Percentiles rank a stretch among this genome's conserved stretches.
Evolutionary conservation across 164 flowering plant species (phyloP).

Genomic region (Piper longum): DNA sequence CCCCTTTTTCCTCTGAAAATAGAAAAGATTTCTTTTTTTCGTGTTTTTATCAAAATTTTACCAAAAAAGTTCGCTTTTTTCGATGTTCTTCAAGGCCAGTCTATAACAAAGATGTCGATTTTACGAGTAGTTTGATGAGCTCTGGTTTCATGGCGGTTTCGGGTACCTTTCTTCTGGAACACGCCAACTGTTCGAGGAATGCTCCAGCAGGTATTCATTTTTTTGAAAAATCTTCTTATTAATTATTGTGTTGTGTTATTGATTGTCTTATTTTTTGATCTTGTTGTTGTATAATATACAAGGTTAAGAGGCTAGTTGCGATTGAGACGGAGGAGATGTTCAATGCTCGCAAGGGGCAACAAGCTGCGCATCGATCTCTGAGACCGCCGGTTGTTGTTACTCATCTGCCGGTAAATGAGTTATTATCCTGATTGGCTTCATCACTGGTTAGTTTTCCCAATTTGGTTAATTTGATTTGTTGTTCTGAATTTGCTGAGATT

Average conservation of each 20-base stretch:
- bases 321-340: constrained; percentile 91
- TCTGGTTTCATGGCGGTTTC: too few species aligned
- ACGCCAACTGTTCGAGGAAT: constrained; percentile 89
- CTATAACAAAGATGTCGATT: too few species aligned
- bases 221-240: too few species aligned
- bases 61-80: too few species aligned
- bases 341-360: constrained; percentile 58
- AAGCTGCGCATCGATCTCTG: constrained; percentile 46
- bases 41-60: too few species aligned
- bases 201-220: constrained; percentile 64
- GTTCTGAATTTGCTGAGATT: too few species aligned
- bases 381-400: constrained; percentile 64
- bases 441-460: constrained; percentile 7
- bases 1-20: too few species aligned
- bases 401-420: constrained; percentile 29
- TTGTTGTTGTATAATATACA: background rate
- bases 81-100: too few species aligned
- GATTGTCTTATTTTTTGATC: background rate
- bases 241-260: background rate
- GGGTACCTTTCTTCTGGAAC: constrained; percentile 23
- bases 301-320: constrained; percentile 89
- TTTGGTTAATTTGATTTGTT: too few species aligned
- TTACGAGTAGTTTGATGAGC: too few species aligned
- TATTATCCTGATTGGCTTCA: constrained; percentile 17
- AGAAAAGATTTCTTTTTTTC: too few species aligned